Evolutionary conservation across 306 rosid species (phyloP).

Genomic region (Cucurbita ficifolia): DNA sequence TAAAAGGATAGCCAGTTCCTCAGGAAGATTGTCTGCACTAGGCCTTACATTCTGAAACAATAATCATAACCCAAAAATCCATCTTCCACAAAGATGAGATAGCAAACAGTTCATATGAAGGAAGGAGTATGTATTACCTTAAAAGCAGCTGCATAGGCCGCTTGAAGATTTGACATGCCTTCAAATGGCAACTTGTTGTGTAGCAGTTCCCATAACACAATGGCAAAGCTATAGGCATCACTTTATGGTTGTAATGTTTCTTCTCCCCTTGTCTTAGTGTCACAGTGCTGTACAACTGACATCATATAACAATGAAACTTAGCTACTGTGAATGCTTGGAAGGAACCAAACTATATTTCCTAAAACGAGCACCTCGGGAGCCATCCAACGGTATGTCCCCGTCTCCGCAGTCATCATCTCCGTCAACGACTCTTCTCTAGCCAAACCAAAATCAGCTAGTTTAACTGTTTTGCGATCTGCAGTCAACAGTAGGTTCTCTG

Average conservation of each 20-base stretch:
- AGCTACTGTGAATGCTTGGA: not conserved
- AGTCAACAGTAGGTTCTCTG: conserved; percentile 80
- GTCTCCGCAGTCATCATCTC: conserved; percentile 99
- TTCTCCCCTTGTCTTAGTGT: conserved; percentile 93
- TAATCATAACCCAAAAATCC: not conserved
- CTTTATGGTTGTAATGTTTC: conserved; percentile 94
- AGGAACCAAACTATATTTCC: conserved; percentile 5
- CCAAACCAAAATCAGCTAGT: conserved; percentile 92
- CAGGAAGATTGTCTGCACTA: conserved; percentile 65
- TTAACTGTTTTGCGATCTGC: conserved; percentile 69
- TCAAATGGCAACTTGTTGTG: conserved; percentile 89
- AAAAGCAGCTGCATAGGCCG: conserved; percentile 93
- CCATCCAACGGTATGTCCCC: conserved; percentile 98
- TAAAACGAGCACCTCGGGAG: conserved; percentile 57
- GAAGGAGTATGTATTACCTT: conserved; percentile 28
- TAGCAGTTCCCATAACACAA: conserved; percentile 90
- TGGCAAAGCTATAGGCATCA: conserved; percentile 85
- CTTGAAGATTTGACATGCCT: conserved; percentile 99
- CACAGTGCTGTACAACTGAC: conserved; percentile 85
- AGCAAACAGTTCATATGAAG: not conserved
- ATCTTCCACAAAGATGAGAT: not conserved
- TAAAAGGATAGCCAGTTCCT: conserved; percentile 51
- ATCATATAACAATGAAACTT: conserved; percentile 15
- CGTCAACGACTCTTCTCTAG: conserved; percentile 83
- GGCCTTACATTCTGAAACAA: conserved; percentile 85